phyloP scores from a whole-genome alignment of 179 eudicot genomes.

The Beta lomatogona region DNA sequence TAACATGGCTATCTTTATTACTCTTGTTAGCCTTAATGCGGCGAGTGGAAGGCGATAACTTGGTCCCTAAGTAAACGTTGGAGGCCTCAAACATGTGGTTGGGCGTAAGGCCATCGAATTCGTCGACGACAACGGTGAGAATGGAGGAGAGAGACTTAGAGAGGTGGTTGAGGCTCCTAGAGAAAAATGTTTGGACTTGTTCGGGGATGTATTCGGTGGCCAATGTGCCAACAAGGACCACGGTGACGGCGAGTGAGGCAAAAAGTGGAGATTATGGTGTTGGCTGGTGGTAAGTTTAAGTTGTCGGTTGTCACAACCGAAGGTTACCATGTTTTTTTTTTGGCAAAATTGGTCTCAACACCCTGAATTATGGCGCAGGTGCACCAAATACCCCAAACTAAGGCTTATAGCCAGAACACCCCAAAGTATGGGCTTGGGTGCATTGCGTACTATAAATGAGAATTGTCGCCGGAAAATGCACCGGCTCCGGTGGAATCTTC shows the following conservation, averaged over 20 bases:
- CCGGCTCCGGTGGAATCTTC: too few relatives aligned
- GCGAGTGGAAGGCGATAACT: slow-evolving; percentile 11
- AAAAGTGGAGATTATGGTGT: slow-evolving; percentile 27
- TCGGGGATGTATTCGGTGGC: slow-evolving; percentile 25
- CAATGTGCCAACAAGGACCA: slow-evolving; percentile 20
- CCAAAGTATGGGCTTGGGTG: too few relatives aligned
- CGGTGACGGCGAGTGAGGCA: slow-evolving; percentile 30
- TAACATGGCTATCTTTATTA: slow-evolving; percentile 20
- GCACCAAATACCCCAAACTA: too few relatives aligned
- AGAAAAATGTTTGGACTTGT: slow-evolving; percentile 22
- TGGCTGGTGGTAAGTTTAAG: slow-evolving; percentile 21
- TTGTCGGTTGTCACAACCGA: slow-evolving; percentile 30
- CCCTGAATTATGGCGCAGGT: too few relatives aligned
- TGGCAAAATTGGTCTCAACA: too few relatives aligned
- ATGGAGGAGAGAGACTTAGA: slow-evolving; percentile 22
- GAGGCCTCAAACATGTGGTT: slow-evolving; percentile 35
- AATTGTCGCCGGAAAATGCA: too few relatives aligned
- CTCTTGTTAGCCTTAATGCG: slow-evolving; percentile 26
- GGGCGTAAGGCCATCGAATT: slow-evolving; percentile 27
- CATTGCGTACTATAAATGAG: too few relatives aligned
- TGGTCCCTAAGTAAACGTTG: slow-evolving; percentile 26
- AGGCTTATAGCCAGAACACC: too few relatives aligned
- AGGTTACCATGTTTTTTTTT: slow-evolving; percentile 18
- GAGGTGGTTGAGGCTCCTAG: neutral
- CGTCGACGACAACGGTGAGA: slow-evolving; percentile 27